Evolutionary conservation across 2,329 filamentous ascomycete genomes (phyloP), one percentile per base, ranked within the genome.

Genomic region (Epicoccum sorghinum): DNA sequence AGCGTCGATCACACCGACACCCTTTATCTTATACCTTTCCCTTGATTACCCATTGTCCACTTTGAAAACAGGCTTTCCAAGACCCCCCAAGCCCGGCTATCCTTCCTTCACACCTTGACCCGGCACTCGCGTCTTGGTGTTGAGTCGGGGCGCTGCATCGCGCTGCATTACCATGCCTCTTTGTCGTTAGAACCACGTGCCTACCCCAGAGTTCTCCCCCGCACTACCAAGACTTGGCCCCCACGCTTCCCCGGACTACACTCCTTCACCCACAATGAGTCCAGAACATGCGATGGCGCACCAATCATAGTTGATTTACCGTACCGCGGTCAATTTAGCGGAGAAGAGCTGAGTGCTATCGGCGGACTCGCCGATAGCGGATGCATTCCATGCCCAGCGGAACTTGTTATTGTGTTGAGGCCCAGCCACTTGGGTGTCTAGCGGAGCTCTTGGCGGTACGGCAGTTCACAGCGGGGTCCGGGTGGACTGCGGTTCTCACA

Each of bases 211-310:
- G 12, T 18, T 18, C n/a, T 50, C 40, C 52, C 45, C 46, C 52
- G 52, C 52, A 42, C 22, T 27, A 45, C 40, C 36, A 55, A 45
- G 37, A 8, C 35, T 10, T 12, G 18, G 4, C 36, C 52, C 52
- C 52, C 52, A 55, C 52, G 41, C 52, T 46, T 37, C 52, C 52
- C 52, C 52, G 36, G 52, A 55, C n/a, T 42, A 25, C 8, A 36
- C 13, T 30, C 25, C 37, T 4, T 36, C 22, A n/a, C 18, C 27
- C 7, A 30, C 22, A 29, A 29, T 7, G 22, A n/a, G 30, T 35
- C 52, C 18, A 37, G 52, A 49, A 27, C 42, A 23, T 13, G 7
- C 18, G 12, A 18, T 9, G 14, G 3, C 18, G 18, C 18, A 18
- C 18, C 18, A 18, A 18, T 18, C 18, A 18, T 18, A 18, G 3